A percentile compares a stretch with the other conserved stretches of the same genome.
phyloP scores from a whole-genome alignment of 371 early-diverging fungal species.

The Mucor irregularis region DNA sequence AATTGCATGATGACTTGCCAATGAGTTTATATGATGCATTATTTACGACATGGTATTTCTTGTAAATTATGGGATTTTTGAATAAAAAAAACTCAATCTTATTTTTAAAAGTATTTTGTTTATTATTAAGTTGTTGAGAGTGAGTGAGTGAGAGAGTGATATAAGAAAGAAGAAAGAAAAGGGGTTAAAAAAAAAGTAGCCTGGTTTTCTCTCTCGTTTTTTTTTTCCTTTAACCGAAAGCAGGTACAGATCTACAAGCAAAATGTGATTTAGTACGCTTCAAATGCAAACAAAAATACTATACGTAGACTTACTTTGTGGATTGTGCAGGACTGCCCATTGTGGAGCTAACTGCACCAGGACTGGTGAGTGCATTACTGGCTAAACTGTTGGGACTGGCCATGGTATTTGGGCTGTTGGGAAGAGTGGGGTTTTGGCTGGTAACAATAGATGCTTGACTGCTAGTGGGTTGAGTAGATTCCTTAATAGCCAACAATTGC shows the following conservation, averaged over 20 bases:
- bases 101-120: no score
- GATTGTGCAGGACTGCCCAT: slow-evolving; percentile 45
- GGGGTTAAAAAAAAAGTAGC: no score
- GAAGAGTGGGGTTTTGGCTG: slow-evolving; percentile 15
- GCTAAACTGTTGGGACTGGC: slow-evolving; percentile 23
- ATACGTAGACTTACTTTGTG: slow-evolving; percentile 25
- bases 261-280: not conserved
- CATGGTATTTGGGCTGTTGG: slow-evolving; percentile 9
- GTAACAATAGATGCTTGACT: slow-evolving; percentile 25
- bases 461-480: slow-evolving; percentile 44
- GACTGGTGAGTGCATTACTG: slow-evolving; percentile 17
- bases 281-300: not conserved
- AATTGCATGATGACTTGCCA: no score
- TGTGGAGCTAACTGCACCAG: slow-evolving; percentile 15
- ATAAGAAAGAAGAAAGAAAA: no score
- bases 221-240: slow-evolving; percentile 31
- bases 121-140: no score
- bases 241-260: slow-evolving; percentile 33
- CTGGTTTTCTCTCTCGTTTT: no score
- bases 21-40: no score
- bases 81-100: no score
- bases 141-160: no score
- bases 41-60: no score
- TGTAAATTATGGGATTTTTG: no score
- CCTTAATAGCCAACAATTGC: slow-evolving; percentile 84